Percentiles rank a stretch among this genome's conserved stretches.
Evolutionary conservation across 345 rosid species (phyloP).

Genomic region (Viola odorata): DNA sequence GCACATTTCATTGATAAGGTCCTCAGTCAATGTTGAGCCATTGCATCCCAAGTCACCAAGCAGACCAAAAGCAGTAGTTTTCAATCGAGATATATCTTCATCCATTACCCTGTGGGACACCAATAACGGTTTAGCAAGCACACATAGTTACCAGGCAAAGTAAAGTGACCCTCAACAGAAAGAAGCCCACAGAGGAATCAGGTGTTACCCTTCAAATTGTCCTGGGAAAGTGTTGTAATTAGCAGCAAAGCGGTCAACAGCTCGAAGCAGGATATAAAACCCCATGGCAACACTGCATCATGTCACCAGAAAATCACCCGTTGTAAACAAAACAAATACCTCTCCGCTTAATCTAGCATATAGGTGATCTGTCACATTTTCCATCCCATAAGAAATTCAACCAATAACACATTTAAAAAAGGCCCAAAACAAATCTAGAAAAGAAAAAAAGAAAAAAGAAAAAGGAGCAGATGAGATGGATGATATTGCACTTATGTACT

Average conservation of each 20-base stretch:
- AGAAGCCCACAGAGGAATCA: not conserved
- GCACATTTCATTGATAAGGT: slow-evolving; percentile 90
- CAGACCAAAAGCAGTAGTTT: slow-evolving; percentile 58
- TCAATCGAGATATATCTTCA: slow-evolving; percentile 80
- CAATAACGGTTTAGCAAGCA: not conserved
- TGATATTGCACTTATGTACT: not conserved
- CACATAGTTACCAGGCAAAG: not conserved
- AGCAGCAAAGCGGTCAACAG: slow-evolving; percentile 79
- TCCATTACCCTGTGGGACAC: slow-evolving; percentile 51
- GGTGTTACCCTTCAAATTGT: slow-evolving; percentile 77
- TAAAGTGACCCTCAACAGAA: not conserved
- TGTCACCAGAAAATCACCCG: not conserved
- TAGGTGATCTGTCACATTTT: not conserved
- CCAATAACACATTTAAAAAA: not conserved
- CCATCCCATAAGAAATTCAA: not conserved
- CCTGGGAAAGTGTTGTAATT: slow-evolving; percentile 92
- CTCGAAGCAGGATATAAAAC: slow-evolving; percentile 81
- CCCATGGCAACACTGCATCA: slow-evolving; percentile 63
- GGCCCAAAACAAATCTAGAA: not conserved
- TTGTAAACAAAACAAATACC: slow-evolving; percentile 10
- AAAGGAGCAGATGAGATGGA: not conserved
- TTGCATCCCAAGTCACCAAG: slow-evolving; percentile 83
- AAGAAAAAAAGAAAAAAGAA: not conserved
- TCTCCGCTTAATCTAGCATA: not conserved
- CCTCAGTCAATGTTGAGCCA: slow-evolving; percentile 72